Percentiles rank a stretch among this genome's conserved stretches.
phyloP scores from a whole-genome alignment of 2,329 filamentous ascomycete genomes.

The Rhinocladiella similis region DNA sequence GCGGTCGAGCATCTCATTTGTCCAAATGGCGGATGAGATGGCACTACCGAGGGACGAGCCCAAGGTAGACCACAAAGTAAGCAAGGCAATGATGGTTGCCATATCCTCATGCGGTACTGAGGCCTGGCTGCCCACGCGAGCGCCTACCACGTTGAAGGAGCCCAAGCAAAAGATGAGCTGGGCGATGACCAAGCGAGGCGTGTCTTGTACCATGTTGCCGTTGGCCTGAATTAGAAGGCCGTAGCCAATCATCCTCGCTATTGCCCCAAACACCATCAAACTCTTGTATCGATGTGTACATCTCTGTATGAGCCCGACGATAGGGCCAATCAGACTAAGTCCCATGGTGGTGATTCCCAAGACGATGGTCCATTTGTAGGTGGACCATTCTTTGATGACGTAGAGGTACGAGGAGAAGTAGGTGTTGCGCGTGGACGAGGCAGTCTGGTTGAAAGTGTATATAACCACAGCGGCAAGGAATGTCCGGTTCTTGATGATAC shows the following conservation, averaged over 20 bases:
- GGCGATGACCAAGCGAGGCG: slow-evolving; percentile 36
- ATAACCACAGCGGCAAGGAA: slow-evolving; percentile 31
- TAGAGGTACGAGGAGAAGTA: slow-evolving; percentile 37
- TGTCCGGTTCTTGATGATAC: slow-evolving; percentile 36
- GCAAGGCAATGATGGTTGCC: slow-evolving; percentile 59
- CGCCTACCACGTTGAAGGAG: slow-evolving; percentile 50
- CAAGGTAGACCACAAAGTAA: slow-evolving; percentile 60
- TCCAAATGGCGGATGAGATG: slow-evolving; percentile 66
- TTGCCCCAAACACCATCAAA: slow-evolving; percentile 42
- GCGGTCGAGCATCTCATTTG: slow-evolving; percentile 34
- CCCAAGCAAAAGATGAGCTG: slow-evolving; percentile 37
- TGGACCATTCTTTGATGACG: slow-evolving; percentile 41
- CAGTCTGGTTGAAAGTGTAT: slow-evolving; percentile 31
- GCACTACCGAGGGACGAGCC: slow-evolving; percentile 62
- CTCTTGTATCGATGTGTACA: not conserved
- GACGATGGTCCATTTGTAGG: slow-evolving; percentile 46
- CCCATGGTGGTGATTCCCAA: slow-evolving; percentile 42
- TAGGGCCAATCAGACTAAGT: slow-evolving; percentile 34
- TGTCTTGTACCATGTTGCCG: slow-evolving; percentile 36
- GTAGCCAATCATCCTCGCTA: slow-evolving; percentile 39
- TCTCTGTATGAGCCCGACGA: not conserved
- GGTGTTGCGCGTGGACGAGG: slow-evolving; percentile 30
- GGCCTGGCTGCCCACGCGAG: slow-evolving; percentile 61
- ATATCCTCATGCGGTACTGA: slow-evolving; percentile 61
- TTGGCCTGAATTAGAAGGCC: slow-evolving; percentile 36